These are phyloP conservation scores for Fusarium bactridioides DNA, from an alignment of 2,329 filamentous ascomycete genomes.

Conservation along the genomic window DNA sequence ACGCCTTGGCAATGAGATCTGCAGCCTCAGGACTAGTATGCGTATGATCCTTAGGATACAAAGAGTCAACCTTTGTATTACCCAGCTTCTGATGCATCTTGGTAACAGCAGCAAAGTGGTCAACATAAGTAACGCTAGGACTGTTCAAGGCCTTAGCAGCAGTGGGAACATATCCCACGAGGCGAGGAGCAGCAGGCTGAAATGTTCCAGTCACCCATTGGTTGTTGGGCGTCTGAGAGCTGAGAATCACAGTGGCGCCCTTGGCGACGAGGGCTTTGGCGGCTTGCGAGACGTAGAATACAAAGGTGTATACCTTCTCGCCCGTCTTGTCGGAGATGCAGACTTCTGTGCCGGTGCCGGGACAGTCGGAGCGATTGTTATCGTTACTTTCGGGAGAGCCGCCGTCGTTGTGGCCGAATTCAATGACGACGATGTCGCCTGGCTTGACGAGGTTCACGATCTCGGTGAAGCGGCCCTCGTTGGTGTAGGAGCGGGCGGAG, in stretches of 20 bases:
- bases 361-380: conserved; percentile 69
- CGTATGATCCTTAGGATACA: conserved; percentile 69
- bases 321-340: conserved; percentile 49
- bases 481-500: conserved; percentile 70
- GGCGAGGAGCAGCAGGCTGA: conserved; percentile 56
- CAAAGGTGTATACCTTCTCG: conserved; percentile 67
- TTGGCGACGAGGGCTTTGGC: conserved; percentile 61
- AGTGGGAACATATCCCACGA: conserved; percentile 62
- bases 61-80: conserved; percentile 56
- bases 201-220: conserved; percentile 66
- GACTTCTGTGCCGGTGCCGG: conserved; percentile 60
- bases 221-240: conserved; percentile 64
- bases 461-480: conserved; percentile 69
- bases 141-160: conserved; percentile 48
- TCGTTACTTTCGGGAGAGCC: conserved; percentile 62
- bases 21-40: conserved; percentile 67
- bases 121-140: conserved; percentile 61
- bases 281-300: conserved; percentile 66
- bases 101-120: conserved; percentile 67
- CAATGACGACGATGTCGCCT: conserved; percentile 73
- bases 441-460: conserved; percentile 61
- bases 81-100: conserved; percentile 61
- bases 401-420: conserved; percentile 78
- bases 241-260: conserved; percentile 68
- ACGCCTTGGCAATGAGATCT: conserved; percentile 62